Conservation (phyloP, 2,329 filamentous ascomycete genomes). For the Colletotrichum cuscutae region DNA sequence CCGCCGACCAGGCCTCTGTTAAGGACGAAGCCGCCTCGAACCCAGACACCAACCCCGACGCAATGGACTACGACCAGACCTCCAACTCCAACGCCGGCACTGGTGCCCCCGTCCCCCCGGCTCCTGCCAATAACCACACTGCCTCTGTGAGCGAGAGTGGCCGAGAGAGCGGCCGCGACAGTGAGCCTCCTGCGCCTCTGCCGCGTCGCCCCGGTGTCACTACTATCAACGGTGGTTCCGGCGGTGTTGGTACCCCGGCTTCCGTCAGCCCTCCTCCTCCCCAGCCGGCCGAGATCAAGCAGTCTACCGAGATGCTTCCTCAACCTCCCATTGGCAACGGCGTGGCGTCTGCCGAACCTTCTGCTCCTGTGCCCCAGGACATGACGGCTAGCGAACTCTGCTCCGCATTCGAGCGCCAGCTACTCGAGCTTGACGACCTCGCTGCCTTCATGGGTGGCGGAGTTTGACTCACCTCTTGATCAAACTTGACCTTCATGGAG, state of each 20-base stretch:
- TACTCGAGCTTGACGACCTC: slow-evolving; percentile 69
- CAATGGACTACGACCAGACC: slow-evolving; percentile 67
- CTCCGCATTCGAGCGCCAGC: slow-evolving; percentile 67
- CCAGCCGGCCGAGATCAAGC: slow-evolving; percentile 48
- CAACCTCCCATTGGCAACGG: slow-evolving; percentile 29
- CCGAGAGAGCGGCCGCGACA: slow-evolving; percentile 58
- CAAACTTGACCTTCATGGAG: background rate
- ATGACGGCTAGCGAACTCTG: slow-evolving; percentile 70
- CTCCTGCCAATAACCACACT: slow-evolving; percentile 31
- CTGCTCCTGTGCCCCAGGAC: slow-evolving; percentile 47
- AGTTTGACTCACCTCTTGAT: slow-evolving; percentile 49
- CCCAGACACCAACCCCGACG: slow-evolving; percentile 64
- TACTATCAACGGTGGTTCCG: slow-evolving; percentile 68
- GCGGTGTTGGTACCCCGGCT: slow-evolving; percentile 57
- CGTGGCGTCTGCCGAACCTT: slow-evolving; percentile 39
- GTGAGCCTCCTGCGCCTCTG: slow-evolving; percentile 61
- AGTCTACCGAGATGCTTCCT: slow-evolving; percentile 41
- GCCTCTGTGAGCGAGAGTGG: slow-evolving; percentile 50
- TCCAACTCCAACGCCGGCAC: slow-evolving; percentile 38
- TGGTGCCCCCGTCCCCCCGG: slow-evolving; percentile 45
- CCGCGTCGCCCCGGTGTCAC: slow-evolving; percentile 64
- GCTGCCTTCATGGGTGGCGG: slow-evolving; percentile 72
- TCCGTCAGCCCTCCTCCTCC: slow-evolving; percentile 56
- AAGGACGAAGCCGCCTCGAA: slow-evolving; percentile 68
- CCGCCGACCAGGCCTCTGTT: slow-evolving; percentile 48